Evolutionary conservation across 768 basidiomycete genomes (phyloP).

Genomic region (Royoungia palumana): DNA sequence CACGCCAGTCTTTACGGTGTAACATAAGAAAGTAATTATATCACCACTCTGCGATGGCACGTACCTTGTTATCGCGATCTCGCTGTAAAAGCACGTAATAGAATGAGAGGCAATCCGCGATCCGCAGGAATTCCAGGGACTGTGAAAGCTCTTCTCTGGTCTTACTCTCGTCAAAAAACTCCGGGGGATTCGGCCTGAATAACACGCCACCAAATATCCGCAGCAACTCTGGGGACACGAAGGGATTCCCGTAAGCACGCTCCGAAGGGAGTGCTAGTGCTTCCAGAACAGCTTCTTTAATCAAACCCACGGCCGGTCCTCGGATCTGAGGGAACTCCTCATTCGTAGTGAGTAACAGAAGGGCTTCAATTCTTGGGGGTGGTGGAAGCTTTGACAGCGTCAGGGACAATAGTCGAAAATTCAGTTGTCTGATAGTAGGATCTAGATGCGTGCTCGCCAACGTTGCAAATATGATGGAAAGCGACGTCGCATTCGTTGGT

Average conservation of each 20-base stretch:
- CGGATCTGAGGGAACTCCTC: slow-evolving; percentile 62
- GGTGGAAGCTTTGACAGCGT: slow-evolving; percentile 49
- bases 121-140: slow-evolving; percentile 55
- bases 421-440: slow-evolving; percentile 52
- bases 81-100: slow-evolving; percentile 63
- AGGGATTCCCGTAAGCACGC: slow-evolving; percentile 34
- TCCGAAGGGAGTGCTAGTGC: slow-evolving; percentile 34
- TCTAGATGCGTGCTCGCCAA: slow-evolving; percentile 64
- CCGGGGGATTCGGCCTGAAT: slow-evolving; percentile 54
- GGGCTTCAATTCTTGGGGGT: slow-evolving; percentile 48
- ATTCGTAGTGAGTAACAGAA: slow-evolving; percentile 51
- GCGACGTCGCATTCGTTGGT: slow-evolving; percentile 45
- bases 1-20: slow-evolving; percentile 46
- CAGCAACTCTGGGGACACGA: slow-evolving; percentile 55
- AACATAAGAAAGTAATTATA: neutral
- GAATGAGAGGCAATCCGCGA: slow-evolving; percentile 64
- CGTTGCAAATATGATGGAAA: slow-evolving; percentile 49
- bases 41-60: slow-evolving; percentile 1
- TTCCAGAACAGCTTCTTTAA: slow-evolving; percentile 65
- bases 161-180: slow-evolving; percentile 40
- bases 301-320: slow-evolving; percentile 61
- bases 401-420: slow-evolving; percentile 57
- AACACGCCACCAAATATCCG: slow-evolving; percentile 57
- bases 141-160: slow-evolving; percentile 47
- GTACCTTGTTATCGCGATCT: slow-evolving; percentile 56